Conservation (phyloP, 495 filamentous ascomycete genomes). For the Elaphomyces granulatus region DNA sequence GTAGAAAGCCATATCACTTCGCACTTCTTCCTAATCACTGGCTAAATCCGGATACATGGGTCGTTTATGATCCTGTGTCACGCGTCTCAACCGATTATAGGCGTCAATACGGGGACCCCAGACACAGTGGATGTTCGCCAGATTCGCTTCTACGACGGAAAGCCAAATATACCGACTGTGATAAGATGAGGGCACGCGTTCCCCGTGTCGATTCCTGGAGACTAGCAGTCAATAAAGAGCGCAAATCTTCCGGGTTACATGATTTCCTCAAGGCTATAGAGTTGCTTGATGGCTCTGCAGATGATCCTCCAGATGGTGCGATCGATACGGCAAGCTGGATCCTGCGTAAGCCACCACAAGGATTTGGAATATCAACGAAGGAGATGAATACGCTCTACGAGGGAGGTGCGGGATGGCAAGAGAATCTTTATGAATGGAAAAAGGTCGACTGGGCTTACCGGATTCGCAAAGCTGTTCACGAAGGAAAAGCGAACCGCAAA, state of each 20-base stretch:
- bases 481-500: slow-evolving; percentile 25
- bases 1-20: slow-evolving; percentile 30
- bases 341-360: slow-evolving; percentile 31
- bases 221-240: slow-evolving; percentile 21
- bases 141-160: background rate
- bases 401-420: slow-evolving; percentile 30
- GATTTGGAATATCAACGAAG: slow-evolving; percentile 20
- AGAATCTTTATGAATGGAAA: slow-evolving; percentile 30
- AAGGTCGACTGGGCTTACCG: slow-evolving; percentile 22
- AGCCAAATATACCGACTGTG: slow-evolving; percentile 17
- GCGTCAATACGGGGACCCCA: slow-evolving; percentile 24
- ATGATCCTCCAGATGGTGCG: slow-evolving; percentile 27
- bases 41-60: slow-evolving; percentile 28
- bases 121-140: slow-evolving; percentile 7
- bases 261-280: slow-evolving; percentile 16
- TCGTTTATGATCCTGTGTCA: slow-evolving; percentile 27
- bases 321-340: slow-evolving; percentile 30
- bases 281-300: slow-evolving; percentile 23
- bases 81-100: slow-evolving; percentile 21
- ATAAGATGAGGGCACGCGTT: slow-evolving; percentile 10
- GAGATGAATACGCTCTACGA: slow-evolving; percentile 29
- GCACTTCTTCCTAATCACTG: slow-evolving; percentile 30
- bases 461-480: slow-evolving; percentile 20
- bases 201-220: slow-evolving; percentile 30
- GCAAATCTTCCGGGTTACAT: slow-evolving; percentile 16